Evolutionary conservation across 495 filamentous ascomycete genomes (phyloP), one percentile per base, ranked within the genome.

Genomic region (Rhypophila decipiens): DNA sequence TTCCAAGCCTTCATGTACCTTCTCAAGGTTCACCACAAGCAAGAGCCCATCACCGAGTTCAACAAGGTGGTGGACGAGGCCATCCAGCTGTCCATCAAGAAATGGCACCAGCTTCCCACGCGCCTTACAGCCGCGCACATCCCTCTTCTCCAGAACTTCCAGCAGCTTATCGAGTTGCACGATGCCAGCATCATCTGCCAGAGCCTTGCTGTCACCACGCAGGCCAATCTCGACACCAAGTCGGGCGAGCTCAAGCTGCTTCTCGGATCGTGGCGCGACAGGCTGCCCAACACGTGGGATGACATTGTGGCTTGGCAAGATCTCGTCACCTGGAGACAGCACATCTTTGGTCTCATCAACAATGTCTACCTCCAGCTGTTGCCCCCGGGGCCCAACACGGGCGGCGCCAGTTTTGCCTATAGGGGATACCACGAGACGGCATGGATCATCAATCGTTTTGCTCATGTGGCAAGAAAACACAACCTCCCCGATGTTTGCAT

Each of bases 261-360:
- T 7, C 79, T 99, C 7, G 86, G 86, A 24, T 93, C 91, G 9
- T 99, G 94, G 94, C 80, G 94, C 44, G 94, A 99, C 60, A 78
- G 94, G 18, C 69, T 99, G 39, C 94, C 94, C 2, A 99, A 99
- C 56, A 84, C 95, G 8, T 99, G 94, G 94, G 94, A 99, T 56
- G 94, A 99, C 60, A 99, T 99, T 68, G 95, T 95, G 56, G 86
- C 90, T 19, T 99, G 94, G 94, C 91, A 97, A 60, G 94, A 97
- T 59, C 75, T 99, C 18, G 93, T 99, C 17, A 97, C 94, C 2
- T 99, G 94, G 94, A 82, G 94, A 55, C 94, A 97, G 62, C 94
- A 99, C 66, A 94, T 99, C 52, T 99, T 99, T 72, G 84, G 90
- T 42, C 80, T 96, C 11, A 99, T 99, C 69, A 99, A 99, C 60